Evolutionary conservation across 345 rosid genomes (phyloP), one percentile per base, ranked within the genome.

Genomic region (Mallotus nudiflorus): DNA sequence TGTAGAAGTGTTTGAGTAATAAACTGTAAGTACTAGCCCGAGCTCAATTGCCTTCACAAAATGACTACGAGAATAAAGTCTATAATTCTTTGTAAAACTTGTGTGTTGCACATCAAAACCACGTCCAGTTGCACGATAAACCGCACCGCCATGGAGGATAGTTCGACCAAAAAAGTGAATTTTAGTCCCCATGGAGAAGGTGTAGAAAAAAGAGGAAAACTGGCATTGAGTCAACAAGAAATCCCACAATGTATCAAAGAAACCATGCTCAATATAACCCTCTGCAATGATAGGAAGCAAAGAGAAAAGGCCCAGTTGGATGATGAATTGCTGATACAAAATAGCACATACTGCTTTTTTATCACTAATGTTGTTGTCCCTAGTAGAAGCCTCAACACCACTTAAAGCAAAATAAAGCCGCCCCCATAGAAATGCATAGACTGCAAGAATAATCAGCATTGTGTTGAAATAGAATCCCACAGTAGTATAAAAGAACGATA

Each of bases 61-160:
- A 73, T 92, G 98, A 76, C 92, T 92, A 29, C 92, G 95, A 19
- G 95, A 88, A 75, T 85, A 92, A 40, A 92, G 88, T 75, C 96
- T 82, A 64, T 90, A 90, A 80, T 85, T 90, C 82, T 91, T 97
- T 0, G 91, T 87, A 71, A 93, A 93, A 78, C 85, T 80, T 85
- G 89, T 94, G 84, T 94, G 98, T 82, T 91, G 88, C 77, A 94
- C 98, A 49, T 89, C 98, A 53, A 94, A 94, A 68, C 98, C 98
- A 65, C 93, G 88, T 57, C 98, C 98, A 60, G 98, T 94, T 66
- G 97, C 97, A 3, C 98, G 89, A 71, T 94, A 94, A 83, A 88
- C 91, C 20, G 98, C 97, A 48, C 98, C 97, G 69, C 98, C 98
- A 73, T 94, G 98, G 71, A 94, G 95, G 66, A 91, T 76, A 25